Percentiles rank a stretch among this genome's conserved stretches.
Evolutionary conservation across 2,329 filamentous ascomycete species (phyloP).

Genomic region (Purpureocillium takamizusanense): DNA sequence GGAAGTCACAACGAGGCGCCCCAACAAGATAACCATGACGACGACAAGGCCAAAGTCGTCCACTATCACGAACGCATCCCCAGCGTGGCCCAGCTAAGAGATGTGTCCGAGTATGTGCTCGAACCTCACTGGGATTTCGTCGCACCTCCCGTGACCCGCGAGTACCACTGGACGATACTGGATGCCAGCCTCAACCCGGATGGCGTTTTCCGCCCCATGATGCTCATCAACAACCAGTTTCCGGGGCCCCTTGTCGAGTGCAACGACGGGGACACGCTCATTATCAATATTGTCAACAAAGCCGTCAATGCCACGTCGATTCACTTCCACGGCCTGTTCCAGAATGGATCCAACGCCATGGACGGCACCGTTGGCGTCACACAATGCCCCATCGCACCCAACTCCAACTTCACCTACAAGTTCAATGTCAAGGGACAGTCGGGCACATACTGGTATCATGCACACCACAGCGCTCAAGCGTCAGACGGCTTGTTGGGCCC

Average conservation of each 20-base stretch:
- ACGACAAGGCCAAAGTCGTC: slow-evolving; percentile 2
- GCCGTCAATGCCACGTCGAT: slow-evolving; percentile 57
- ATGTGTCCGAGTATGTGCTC: slow-evolving; percentile 45
- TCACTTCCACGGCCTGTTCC: slow-evolving; percentile 72
- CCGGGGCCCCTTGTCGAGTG: slow-evolving; percentile 65
- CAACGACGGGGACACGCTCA: slow-evolving; percentile 63
- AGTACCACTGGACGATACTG: slow-evolving; percentile 51
- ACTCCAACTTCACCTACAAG: slow-evolving; percentile 54
- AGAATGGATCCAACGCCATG: slow-evolving; percentile 67
- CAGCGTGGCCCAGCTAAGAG: slow-evolving; percentile 14
- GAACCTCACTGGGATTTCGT: slow-evolving; percentile 45
- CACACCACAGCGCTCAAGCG: slow-evolving; percentile 54
- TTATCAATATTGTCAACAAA: slow-evolving; percentile 61
- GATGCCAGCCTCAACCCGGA: slow-evolving; percentile 53
- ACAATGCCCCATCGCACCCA: slow-evolving; percentile 58
- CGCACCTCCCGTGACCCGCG: slow-evolving; percentile 38
- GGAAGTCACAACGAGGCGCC: background rate
- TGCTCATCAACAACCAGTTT: slow-evolving; percentile 67
- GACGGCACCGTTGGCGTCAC: slow-evolving; percentile 62
- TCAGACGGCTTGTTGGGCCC: slow-evolving; percentile 62
- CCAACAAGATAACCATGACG: background rate
- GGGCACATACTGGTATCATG: slow-evolving; percentile 53
- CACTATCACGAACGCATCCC: slow-evolving; percentile 15
- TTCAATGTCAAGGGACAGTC: slow-evolving; percentile 50
- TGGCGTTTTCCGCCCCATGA: slow-evolving; percentile 46